Base-by-base conservation (phyloP, 1,284 basidiomycete genomes). In the Cutaneotrichosporon arboriforme region DNA sequence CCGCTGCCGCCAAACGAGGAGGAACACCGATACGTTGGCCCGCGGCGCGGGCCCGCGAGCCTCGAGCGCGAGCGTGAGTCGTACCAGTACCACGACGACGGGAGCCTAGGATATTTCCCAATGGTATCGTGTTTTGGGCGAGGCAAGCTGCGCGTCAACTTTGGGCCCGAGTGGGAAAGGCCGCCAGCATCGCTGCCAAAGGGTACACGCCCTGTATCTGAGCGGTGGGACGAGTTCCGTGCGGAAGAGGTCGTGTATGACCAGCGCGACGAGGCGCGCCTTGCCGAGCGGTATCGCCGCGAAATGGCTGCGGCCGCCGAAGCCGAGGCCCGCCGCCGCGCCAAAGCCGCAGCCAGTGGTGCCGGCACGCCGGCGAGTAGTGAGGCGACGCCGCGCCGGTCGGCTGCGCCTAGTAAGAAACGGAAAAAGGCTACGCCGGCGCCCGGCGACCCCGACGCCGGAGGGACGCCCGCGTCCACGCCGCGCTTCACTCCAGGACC, bases 61-160 rank as follows among this genome's bases (percentile, higher is more conserved):
- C 26, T 47, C 17, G 80, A 10, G 78, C 80, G 51, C 79, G 51
- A 80, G 46, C 61, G 65, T 33, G 59, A 61, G 23, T 54, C 60
- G 23, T 63, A 64, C 81, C 54, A 51, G 34, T 53, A 49, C 61
- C 79, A 90, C 68, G 93, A 99, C 73, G 96, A 99, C 70, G 96
- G 96, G 10, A 86, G 86, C 17, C 76, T 97, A 7, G 96, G 96
- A 0, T 99, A 99, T 74, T 98, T 92, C 68, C 90, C 93, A 0
- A 86, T 96, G 76, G 83, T 96, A 48, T 96, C 90, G 3, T 79
- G 94, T 38, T 99, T 91, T 77, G 93, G 92, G 58, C 86, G 87
- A 50, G 96, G 90, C 1, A 83, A 85, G 57, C 87, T 91, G 7
- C 81, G 76, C 42, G 80, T 96, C 57, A 96, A 97, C 69, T 84